A percentile compares a stretch with the other conserved stretches of the same genome.
These are phyloP conservation scores for Phytophthora palmivora DNA, from an alignment of 352 stramenopile genomes.

Conservation along the genomic window DNA sequence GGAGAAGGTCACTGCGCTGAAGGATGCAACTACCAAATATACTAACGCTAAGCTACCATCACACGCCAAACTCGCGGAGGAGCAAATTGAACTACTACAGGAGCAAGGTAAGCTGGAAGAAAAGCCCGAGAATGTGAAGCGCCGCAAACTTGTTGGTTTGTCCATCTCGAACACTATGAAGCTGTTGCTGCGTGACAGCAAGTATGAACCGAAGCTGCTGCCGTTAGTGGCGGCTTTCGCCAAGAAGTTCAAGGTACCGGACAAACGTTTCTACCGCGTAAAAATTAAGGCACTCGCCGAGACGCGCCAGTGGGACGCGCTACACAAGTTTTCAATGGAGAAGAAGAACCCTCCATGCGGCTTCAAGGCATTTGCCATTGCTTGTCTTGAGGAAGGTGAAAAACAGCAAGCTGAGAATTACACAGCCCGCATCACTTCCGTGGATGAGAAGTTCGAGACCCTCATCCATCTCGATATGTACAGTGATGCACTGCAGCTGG, in stretches of 20 bases:
- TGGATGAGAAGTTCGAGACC: conserved; percentile 91
- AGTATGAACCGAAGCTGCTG: conserved; percentile 85
- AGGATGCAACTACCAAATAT: conserved; percentile 72
- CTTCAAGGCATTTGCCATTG: conserved; percentile 87
- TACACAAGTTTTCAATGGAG: conserved; percentile 89
- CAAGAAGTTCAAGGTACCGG: conserved; percentile 92
- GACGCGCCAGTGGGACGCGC: conserved; percentile 86
- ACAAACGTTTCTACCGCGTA: conserved; percentile 92
- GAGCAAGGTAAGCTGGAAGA: conserved; percentile 87
- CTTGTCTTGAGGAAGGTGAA: conserved; percentile 77
- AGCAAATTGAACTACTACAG: conserved; percentile 89
- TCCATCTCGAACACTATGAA: conserved; percentile 91
- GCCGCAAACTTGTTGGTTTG: conserved; percentile 79
- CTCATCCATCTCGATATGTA: conserved; percentile 88
- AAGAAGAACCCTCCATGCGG: conserved; percentile 87
- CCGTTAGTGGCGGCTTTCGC: conserved; percentile 67
- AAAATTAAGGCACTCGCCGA: conserved; percentile 91
- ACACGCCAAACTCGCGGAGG: conserved; percentile 78
- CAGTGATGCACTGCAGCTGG: conserved; percentile 77
- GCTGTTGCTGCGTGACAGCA: conserved; percentile 75
- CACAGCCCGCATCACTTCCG: conserved; percentile 78
- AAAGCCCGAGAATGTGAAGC: conserved; percentile 83
- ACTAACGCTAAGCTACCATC: conserved; percentile 71
- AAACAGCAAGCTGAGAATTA: conserved; percentile 87
- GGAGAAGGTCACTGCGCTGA: conserved; percentile 68